A percentile compares a stretch with the other conserved stretches of the same genome.
phyloP scores from a whole-genome alignment of 164 flowering plant genomes.

The Nelumbo lutea region DNA sequence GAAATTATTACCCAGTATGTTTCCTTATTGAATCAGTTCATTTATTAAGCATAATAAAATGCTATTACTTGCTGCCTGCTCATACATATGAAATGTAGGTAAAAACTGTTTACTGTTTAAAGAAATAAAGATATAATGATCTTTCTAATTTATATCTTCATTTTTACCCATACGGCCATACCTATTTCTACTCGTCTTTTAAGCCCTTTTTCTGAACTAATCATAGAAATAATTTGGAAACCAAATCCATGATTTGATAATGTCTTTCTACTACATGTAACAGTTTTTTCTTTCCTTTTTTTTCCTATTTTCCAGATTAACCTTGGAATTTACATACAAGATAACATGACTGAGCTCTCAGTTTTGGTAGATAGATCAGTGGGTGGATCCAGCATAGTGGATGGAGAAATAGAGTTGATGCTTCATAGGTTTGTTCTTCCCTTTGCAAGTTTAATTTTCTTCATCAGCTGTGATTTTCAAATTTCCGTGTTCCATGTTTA shows the following conservation, averaged over 20 bases:
- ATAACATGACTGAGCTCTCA: conserved; percentile 58
- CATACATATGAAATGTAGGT: too few relatives aligned
- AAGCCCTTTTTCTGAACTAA: background rate
- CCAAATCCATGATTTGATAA: background rate
- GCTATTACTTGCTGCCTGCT: background rate
- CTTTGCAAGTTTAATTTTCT: background rate
- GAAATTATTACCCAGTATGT: conserved; percentile 95
- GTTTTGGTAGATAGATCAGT: conserved; percentile 87
- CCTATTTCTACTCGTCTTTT: background rate
- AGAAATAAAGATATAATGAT: background rate
- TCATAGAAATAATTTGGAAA: background rate
- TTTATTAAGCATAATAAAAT: background rate
- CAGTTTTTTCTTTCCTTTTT: background rate
- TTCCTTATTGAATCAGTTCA: background rate
- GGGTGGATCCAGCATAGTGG: conserved; percentile 83
- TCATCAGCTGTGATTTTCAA: background rate
- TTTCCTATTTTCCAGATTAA: conserved; percentile 50
- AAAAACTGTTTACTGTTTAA: too few relatives aligned
- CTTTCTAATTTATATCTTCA: background rate
- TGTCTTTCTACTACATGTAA: background rate
- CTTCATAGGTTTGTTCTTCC: conserved; percentile 64
- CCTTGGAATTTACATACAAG: conserved; percentile 80
- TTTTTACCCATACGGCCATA: too few relatives aligned
- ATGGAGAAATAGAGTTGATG: conserved; percentile 94
- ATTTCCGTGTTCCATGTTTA: background rate